A percentile compares a stretch with the other conserved stretches of the same genome.
phyloP scores from a whole-genome alignment of 768 basidiomycete species.

The Dioszegia crocea region DNA sequence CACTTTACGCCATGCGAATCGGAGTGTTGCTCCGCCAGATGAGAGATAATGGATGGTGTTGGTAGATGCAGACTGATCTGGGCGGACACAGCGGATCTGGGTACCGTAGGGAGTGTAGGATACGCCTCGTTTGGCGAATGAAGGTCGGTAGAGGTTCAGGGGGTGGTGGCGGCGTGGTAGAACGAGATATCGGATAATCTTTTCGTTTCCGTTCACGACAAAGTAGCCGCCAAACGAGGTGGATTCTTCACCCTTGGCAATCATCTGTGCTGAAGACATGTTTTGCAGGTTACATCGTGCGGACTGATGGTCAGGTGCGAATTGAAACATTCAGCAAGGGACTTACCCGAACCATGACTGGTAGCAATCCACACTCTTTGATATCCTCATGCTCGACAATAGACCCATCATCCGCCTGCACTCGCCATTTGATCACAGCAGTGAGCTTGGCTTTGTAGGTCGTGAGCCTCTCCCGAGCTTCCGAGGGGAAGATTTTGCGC shows the following conservation, averaged over 20 bases:
- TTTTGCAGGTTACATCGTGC: constrained; percentile 84
- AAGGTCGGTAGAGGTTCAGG: constrained; percentile 82
- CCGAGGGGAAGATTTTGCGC: constrained; percentile 76
- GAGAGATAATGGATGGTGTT: constrained; percentile 97
- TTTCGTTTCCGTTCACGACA: constrained; percentile 97
- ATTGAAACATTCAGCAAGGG: constrained; percentile 14
- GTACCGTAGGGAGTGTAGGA: constrained; percentile 93
- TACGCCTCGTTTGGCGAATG: constrained; percentile 86
- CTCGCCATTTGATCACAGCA: constrained; percentile 76
- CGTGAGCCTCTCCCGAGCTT: constrained; percentile 88
- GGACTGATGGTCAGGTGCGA: constrained; percentile 63
- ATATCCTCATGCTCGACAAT: constrained; percentile 61
- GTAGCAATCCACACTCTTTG: constrained; percentile 83
- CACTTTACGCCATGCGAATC: constrained; percentile 95
- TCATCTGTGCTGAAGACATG: constrained; percentile 79
- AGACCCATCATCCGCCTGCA: constrained; percentile 58
- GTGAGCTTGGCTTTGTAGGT: constrained; percentile 90
- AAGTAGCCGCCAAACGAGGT: constrained; percentile 99
- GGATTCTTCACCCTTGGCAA: constrained; percentile 86
- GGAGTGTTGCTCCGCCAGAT: constrained; percentile 91
- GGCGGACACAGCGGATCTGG: constrained; percentile 88
- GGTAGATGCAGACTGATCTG: constrained; percentile 86
- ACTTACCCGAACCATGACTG: constrained; percentile 93
- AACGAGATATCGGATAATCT: constrained; percentile 92
- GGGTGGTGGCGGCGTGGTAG: constrained; percentile 93